Conservation (phyloP, 164 flowering plant genomes). For the Malania oleifera region DNA sequence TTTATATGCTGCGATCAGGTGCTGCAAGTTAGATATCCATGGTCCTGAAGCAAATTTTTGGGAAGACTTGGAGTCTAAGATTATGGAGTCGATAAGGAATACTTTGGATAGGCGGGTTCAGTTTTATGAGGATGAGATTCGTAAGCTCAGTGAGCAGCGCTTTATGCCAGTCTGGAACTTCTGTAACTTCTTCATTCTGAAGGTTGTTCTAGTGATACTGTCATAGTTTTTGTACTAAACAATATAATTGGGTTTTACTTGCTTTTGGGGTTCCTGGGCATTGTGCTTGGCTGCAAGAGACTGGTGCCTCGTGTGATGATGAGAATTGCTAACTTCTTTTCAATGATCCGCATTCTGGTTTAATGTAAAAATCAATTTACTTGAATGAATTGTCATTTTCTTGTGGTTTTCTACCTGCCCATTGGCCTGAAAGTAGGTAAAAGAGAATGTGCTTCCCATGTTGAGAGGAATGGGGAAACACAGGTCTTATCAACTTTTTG, state of each 20-base stretch:
- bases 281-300: too few relatives aligned
- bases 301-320: too few relatives aligned
- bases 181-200: conserved; percentile 88
- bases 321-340: not conserved
- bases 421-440: not conserved
- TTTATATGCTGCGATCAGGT: conserved; percentile 40
- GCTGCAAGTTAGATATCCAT: conserved; percentile 86
- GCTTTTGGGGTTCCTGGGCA: too few relatives aligned
- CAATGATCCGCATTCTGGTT: not conserved
- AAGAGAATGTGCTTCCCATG: not conserved
- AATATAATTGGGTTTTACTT: too few relatives aligned
- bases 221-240: too few relatives aligned
- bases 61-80: conserved; percentile 90
- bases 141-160: conserved; percentile 93
- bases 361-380: not conserved
- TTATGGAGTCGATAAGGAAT: conserved; percentile 75
- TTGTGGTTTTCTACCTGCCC: not conserved
- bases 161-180: conserved; percentile 95
- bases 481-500: too few relatives aligned
- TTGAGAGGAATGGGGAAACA: not conserved
- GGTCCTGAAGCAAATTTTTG: conserved; percentile 81
- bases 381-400: too few relatives aligned
- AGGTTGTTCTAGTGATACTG: conserved; percentile 41
- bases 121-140: conserved; percentile 97
- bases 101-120: conserved; percentile 91